Evolutionary conservation across 1,139 yeast species (phyloP).

Genomic region (Yamadazyma atlantica): DNA sequence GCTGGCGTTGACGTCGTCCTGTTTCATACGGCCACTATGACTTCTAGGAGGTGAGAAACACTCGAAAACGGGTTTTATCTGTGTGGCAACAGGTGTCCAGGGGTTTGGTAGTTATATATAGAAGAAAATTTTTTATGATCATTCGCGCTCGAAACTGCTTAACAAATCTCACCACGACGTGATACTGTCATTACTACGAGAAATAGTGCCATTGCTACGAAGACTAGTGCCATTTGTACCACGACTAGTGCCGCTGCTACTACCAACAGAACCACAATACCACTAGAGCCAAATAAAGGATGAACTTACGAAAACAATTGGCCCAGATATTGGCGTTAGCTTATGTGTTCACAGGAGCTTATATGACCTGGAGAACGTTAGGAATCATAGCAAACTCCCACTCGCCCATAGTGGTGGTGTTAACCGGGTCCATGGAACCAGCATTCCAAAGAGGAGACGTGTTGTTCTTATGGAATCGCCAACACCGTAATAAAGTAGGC

Average conservation of each 20-base stretch:
- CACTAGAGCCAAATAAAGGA: slow-evolving; percentile 10
- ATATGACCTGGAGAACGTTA: slow-evolving; percentile 86
- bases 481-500: slow-evolving; percentile 70
- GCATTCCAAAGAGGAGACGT: slow-evolving; percentile 99
- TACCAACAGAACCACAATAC: background rate
- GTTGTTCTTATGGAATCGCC: slow-evolving; percentile 86
- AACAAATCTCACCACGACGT: too few relatives aligned
- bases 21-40: background rate
- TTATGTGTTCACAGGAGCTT: slow-evolving; percentile 83
- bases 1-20: background rate
- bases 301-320: slow-evolving; percentile 50
- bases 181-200: too few relatives aligned
- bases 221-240: too few relatives aligned
- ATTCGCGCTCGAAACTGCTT: background rate
- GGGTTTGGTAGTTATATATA: background rate
- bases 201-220: too few relatives aligned
- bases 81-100: background rate
- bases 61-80: background rate
- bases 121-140: background rate
- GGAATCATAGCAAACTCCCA: slow-evolving; percentile 78
- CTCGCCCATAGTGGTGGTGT: slow-evolving; percentile 94
- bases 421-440: slow-evolving; percentile 99
- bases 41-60: background rate
- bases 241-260: too few relatives aligned
- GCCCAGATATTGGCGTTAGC: slow-evolving; percentile 66